Base-by-base conservation (phyloP, 1,284 basidiomycete genomes). In the Rhodotorula sp. region DNA sequence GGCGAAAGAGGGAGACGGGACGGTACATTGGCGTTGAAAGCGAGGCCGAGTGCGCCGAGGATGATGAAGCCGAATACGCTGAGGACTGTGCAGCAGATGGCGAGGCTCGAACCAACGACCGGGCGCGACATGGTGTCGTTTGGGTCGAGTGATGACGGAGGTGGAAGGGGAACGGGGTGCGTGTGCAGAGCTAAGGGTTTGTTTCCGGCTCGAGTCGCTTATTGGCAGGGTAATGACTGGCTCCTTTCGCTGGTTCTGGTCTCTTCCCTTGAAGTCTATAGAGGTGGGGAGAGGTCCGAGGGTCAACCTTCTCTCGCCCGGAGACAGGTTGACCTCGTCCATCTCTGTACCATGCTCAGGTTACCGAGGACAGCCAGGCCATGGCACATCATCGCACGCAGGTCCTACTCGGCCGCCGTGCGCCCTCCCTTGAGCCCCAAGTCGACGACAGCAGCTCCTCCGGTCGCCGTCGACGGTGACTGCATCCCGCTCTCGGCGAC, bases 11-110 rank as follows among this genome's bases (percentile, higher is more conserved):
- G 26, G 46, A 33, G 48, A 49, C 8, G 44, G 56, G 46, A n/a
- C 14, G 56, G 24, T n/a, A 74, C 75, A 26, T 67, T 62, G 7
- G 66, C 61, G 46, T 74, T 66, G 51, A 76, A 76, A 20, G 62
- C 69, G n/a, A 60, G 45, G 14, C 75, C 75, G 17, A 76, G 53
- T 2, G 66, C 82, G 56, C 81, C 72, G 45, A 85, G 81, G 72
- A 85, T 84, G 71, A 84, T 76, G 33, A 84, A 81, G n/a, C 84
- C 85, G 60, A 85, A 84, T 57, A 83, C 69, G 17, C 82, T 83
- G 60, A 86, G 79, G 62, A 85, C 79, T 51, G 84, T 83, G 75
- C 84, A 86, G 80, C 83, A 85, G 61, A 80, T 80, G 37, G 84
- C 84, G n/a, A 82, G 77, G 1, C 79, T 78, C 17, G 80, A 79